Evolutionary conservation across 2,329 filamentous ascomycete species (phyloP).

Genomic region (Scolecobasidium constrictum): DNA sequence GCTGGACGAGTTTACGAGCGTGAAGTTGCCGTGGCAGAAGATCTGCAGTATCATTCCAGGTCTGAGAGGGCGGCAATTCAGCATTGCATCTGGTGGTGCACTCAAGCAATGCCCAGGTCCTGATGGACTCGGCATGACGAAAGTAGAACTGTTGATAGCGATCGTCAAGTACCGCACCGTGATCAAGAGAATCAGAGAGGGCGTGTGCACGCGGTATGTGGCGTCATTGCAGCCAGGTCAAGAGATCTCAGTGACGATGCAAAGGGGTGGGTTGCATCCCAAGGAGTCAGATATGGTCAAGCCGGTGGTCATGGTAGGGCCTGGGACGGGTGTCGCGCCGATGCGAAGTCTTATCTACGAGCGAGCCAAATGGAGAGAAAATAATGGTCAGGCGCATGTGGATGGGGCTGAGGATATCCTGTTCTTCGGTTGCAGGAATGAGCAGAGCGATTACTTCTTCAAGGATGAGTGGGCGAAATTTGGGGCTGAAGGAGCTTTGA

Average conservation of each 20-base stretch:
- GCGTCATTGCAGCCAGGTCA: constrained; percentile 50
- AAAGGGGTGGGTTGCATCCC: constrained; percentile 41
- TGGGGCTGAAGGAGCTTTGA: constrained; percentile 31
- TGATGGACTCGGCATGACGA: constrained; percentile 21
- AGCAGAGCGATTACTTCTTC: constrained; percentile 70
- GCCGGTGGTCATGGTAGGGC: constrained; percentile 68
- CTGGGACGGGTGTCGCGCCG: constrained; percentile 80
- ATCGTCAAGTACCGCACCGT: constrained; percentile 88
- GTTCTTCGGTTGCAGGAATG: constrained; percentile 77
- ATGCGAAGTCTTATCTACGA: constrained; percentile 73
- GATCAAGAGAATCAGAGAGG: constrained; percentile 71
- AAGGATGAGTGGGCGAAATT: constrained; percentile 57
- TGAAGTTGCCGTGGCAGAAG: constrained; percentile 68
- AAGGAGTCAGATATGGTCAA: constrained; percentile 32
- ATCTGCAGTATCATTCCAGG: constrained; percentile 64
- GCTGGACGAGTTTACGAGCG: constrained; percentile 76
- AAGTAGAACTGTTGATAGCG: constrained; percentile 66
- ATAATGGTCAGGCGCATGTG: constrained; percentile 14
- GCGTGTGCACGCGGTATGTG: constrained; percentile 84
- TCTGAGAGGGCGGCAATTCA: constrained; percentile 86
- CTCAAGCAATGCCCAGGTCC: constrained; percentile 16
- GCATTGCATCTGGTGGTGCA: constrained; percentile 66
- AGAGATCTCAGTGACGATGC: constrained; percentile 46
- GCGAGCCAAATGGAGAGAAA: constrained; percentile 33
- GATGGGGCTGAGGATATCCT: constrained; percentile 38